phyloP scores from a whole-genome alignment of 768 basidiomycete genomes.

The Daedaleopsis sinensis region DNA sequence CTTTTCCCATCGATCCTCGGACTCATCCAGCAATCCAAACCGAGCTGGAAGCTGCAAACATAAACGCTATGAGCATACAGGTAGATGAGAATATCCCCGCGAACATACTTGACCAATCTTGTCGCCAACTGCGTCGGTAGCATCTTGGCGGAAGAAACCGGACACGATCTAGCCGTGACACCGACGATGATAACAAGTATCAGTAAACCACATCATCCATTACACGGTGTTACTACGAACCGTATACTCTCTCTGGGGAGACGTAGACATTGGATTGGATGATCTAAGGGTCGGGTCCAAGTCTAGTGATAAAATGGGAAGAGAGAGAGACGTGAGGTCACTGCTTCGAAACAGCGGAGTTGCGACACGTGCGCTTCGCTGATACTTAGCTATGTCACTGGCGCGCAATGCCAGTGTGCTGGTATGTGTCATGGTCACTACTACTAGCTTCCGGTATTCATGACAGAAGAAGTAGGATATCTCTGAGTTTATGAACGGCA shows the following conservation, averaged over 20 bases:
- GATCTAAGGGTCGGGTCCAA: too few species aligned
- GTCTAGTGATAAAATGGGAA: too few species aligned
- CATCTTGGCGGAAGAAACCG: constrained; percentile 49
- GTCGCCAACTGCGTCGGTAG: constrained; percentile 28
- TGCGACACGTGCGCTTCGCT: not conserved
- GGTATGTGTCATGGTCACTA: too few species aligned
- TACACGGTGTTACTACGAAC: not conserved
- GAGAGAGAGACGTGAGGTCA: too few species aligned
- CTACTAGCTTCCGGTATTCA: too few species aligned
- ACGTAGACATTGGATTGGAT: not conserved
- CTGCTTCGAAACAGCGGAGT: too few species aligned
- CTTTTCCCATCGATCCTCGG: constrained; percentile 50
- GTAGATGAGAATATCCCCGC: not conserved
- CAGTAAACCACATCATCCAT: not conserved
- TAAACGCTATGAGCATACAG: not conserved
- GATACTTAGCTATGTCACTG: too few species aligned
- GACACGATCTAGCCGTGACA: constrained; percentile 29
- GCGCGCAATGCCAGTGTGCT: too few species aligned
- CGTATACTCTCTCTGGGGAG: constrained; percentile 1
- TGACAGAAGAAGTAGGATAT: too few species aligned
- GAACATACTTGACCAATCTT: constrained; percentile 34
- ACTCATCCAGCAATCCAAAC: constrained; percentile 61
- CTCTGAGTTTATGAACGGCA: too few species aligned
- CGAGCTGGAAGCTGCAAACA: constrained; percentile 49
- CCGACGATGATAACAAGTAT: not conserved